Base-by-base conservation (phyloP, 164 flowering plant genomes). In the Saururus chinensis region DNA sequence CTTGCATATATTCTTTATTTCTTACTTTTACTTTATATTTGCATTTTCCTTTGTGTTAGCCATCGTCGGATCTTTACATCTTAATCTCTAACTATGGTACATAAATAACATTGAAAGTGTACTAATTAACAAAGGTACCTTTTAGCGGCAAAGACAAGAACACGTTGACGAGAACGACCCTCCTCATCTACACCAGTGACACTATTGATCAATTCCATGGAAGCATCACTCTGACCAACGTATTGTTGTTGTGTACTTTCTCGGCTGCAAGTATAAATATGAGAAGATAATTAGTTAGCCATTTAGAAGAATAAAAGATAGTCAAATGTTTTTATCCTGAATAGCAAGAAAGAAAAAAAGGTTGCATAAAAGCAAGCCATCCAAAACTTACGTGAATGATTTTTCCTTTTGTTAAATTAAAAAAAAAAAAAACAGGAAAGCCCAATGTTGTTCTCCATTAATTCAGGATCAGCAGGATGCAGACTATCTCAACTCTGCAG, bases 111-210 rank as follows among this genome's bases (percentile, higher is more conserved):
- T n/a, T n/a, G n/a, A n/a, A 12, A 45, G 11, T 45, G 17, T 12
- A 8, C 2, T 12, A 2, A 17, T 45, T 12, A 45, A 45, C 49
- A 45, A 13, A 9, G 14, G 17, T 71, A 92, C 98, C 95, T 83
- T 77, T 71, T 78, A 51, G 98, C 98, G 71, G 99, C 99, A 79
- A 77, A 93, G 57, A 96, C 77, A 64, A 93, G 99, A 80, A 90
- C 81, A 51, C 96, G 80, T 64, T 93, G 99, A 61, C 97, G 97
- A 64, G 97, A 85, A 45, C 97, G 85, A 41, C 99, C 92, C 66
- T 93, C 97, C 68, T 93, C 97, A 72, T 90, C 97, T 68, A 73
- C 79, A 73, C 97, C 92, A 9, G 86, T 80, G 57, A 93, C 89
- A 76, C 95, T 84, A 66, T 82, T 83, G 56, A 93, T 90, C 77